Evolutionary conservation across 208 protist species (phyloP), one percentile per base, ranked within the genome.

Genomic region (Phytomonas sp.): DNA sequence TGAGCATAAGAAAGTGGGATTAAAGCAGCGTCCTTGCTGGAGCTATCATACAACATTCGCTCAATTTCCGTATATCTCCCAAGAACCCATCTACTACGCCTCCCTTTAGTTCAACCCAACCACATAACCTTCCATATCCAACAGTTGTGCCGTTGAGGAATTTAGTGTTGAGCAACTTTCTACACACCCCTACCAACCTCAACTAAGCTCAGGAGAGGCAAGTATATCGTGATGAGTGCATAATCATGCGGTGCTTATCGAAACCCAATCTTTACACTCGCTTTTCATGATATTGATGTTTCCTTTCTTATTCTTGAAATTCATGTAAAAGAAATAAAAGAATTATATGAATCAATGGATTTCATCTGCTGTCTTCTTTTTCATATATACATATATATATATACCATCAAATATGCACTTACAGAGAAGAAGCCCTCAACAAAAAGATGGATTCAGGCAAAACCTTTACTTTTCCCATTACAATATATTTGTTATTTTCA

Each of bases 21-120:
- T 82, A 78, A 73, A 82, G 77, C 71, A 79, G 73, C 70, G 70
- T 72, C 40, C 14, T 12, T 16, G 40, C 1, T 4, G 40, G 40
- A 10, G 19, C 40, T 19, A 49, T 19, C 1, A 4, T 16, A 16
- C 40, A 12, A 19, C 40, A 16, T 19, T 16, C 40, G 40, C 14
- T 12, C 40, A 4, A 49, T 49, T 19, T 10, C 40, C 40, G 6
- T 12, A 49, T 12, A 10, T 3, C 8, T 40, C 23, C 14, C 60
- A 4, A 49, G 40, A 49, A 49, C 40, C 14, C 40, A 16, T 19
- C 12, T 16, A 10, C 14, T 3, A 12, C 40, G 19, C 40, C 40
- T 19, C 40, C 14, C 12, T 49, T 49, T 12, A 10, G 40, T 16
- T 49, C 40, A 49, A 10, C 12, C 40, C 19, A 10, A 49, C 12